Evolutionary conservation across 768 basidiomycete species (phyloP).

Genomic region (Tylopilus rubrobrunneus): DNA sequence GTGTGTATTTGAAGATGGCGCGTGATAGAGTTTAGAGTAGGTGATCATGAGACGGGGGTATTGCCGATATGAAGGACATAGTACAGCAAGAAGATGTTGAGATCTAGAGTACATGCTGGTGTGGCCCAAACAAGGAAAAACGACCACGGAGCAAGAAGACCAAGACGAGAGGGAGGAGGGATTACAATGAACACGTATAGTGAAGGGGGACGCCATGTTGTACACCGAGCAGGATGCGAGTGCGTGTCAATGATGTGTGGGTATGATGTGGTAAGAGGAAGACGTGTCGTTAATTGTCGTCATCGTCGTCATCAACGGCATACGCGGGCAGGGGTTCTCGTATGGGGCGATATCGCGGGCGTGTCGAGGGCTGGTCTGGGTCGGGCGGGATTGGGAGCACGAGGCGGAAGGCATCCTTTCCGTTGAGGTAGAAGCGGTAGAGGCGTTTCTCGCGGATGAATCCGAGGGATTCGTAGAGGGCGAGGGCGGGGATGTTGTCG

Average conservation of each 20-base stretch:
- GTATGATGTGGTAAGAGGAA: constrained; percentile 11
- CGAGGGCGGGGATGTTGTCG: constrained; percentile 85
- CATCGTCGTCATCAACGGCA: constrained; percentile 25
- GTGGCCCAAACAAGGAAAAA: too few relatives aligned
- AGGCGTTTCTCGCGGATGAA: constrained; percentile 96
- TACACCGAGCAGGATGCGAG: constrained; percentile 5
- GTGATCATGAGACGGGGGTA: background rate
- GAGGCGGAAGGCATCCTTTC: constrained; percentile 91
- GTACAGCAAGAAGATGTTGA: background rate
- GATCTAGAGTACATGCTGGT: constrained; percentile 1
- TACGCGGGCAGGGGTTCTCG: constrained; percentile 18
- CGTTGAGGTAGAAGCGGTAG: constrained; percentile 93
- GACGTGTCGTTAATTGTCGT: constrained; percentile 11
- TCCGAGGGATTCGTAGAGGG: constrained; percentile 86
- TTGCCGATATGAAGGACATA: background rate
- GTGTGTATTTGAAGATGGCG: background rate
- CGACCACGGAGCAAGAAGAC: background rate
- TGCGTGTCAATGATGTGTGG: background rate
- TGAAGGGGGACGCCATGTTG: constrained; percentile 3
- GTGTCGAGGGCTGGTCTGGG: constrained; percentile 18
- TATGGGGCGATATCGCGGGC: constrained; percentile 11
- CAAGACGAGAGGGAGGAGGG: too few relatives aligned
- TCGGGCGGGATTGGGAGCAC: constrained; percentile 56
- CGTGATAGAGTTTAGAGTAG: background rate
- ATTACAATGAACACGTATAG: constrained; percentile 10